Evolutionary conservation across 2,329 filamentous ascomycete genomes (phyloP), one percentile per base, ranked within the genome.

Genomic region (Pleoardoris graminearum): DNA sequence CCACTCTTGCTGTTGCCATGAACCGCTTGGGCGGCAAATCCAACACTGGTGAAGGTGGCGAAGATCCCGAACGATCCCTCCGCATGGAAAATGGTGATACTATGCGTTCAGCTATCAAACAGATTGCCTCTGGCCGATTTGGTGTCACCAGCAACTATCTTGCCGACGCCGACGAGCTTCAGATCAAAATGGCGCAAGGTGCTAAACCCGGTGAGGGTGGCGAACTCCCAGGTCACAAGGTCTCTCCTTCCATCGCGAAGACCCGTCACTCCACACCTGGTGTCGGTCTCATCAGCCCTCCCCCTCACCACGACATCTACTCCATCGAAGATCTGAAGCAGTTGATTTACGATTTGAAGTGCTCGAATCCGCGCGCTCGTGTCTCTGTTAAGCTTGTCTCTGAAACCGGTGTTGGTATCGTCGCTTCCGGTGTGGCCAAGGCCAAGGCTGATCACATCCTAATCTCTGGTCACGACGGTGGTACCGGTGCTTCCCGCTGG

Each of bases 181-280:
- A 97, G 76, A 97, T 97, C 79, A 97, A 97, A 84, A 97, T 97
- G 93, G 93, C 93, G 8, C 93, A 97, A 77, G 93, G 93, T 73
- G 93, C 93, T 58, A 97, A 97, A 83, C 93, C 93, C 51, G 93
- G 93, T 76, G 93, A 97, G 76, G 93, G 93, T 80, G 93, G 93
- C 83, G 93, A 97, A 76, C 85, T 97, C 69, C 93, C 93, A 44
- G 93, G 93, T 35, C 91, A 97, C 82, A 97, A 97, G 79, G 93
- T 97, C 23, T 94, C 92, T 55, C 90, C 90, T 69, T 90, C 91
- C 6, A 97, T 97, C 75, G 93, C 91, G 52, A 89, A 90, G 66
- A 97, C 93, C 51, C 88, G 93, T 73, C 92, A 97, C 80, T 97
- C 93, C 8, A 97, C 93, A 5, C 91, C 93, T 60, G 93, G 93